A percentile compares a stretch with the other conserved stretches of the same genome.
Evolutionary conservation across 2,329 filamentous ascomycete genomes (phyloP).

Genomic region (Cladobotryum protrusum): DNA sequence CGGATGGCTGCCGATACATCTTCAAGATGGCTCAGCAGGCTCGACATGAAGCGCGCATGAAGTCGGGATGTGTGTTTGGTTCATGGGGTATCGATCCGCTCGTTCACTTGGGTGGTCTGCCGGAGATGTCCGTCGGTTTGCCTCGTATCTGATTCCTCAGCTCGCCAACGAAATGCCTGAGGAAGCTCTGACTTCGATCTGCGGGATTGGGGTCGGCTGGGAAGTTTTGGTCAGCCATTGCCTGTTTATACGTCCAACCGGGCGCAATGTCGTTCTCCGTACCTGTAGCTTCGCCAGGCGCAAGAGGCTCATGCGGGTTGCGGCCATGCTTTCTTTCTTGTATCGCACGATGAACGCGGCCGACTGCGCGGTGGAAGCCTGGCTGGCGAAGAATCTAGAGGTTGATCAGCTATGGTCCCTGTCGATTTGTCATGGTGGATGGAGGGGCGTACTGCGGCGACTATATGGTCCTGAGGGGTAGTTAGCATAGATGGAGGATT

Average conservation of each 20-base stretch:
- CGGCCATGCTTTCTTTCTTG: constrained; percentile 44
- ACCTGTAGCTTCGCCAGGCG: constrained; percentile 48
- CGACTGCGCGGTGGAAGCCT: constrained; percentile 46
- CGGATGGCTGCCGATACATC: too few relatives aligned
- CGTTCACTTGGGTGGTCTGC: constrained; percentile 22
- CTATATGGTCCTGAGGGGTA: constrained; percentile 25
- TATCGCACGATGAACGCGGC: constrained; percentile 44
- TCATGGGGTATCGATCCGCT: too few relatives aligned
- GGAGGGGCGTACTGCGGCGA: constrained; percentile 22
- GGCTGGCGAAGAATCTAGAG: constrained; percentile 44
- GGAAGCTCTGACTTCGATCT: constrained; percentile 27
- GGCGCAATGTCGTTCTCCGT: constrained; percentile 7
- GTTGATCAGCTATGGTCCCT: constrained; percentile 7
- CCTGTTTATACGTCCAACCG: not conserved
- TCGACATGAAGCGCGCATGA: too few relatives aligned
- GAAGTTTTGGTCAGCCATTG: not conserved
- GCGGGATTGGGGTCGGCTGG: constrained; percentile 28
- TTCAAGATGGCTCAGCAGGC: too few relatives aligned
- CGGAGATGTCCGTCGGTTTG: constrained; percentile 34
- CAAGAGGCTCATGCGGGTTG: constrained; percentile 44
- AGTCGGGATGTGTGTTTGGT: too few relatives aligned
- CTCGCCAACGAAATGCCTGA: constrained; percentile 45
- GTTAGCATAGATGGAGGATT: not conserved
- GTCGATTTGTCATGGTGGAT: not conserved
- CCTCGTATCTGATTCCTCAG: constrained; percentile 44